Evolutionary conservation across 108 stramenopile species (phyloP).

Genomic region (Tribonema minus): DNA sequence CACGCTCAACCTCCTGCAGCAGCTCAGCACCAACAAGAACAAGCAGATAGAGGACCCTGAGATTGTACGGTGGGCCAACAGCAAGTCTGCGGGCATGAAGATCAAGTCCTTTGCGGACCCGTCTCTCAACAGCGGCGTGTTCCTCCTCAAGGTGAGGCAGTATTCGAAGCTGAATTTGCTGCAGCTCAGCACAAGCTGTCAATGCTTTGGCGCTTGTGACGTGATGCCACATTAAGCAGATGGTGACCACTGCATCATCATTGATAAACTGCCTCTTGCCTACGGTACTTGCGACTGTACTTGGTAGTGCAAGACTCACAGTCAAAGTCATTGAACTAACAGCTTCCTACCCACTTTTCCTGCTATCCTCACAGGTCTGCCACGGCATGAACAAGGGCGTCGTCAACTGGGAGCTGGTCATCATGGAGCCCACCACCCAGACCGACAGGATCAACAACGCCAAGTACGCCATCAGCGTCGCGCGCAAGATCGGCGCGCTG

Average conservation of each 20-base stretch:
- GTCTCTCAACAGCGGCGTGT: conserved; percentile 39
- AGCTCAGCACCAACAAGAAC: conserved; percentile 15
- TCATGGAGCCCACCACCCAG: conserved; percentile 24
- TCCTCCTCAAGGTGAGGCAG: conserved; percentile 47
- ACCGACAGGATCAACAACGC: conserved; percentile 50
- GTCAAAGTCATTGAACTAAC: too few species aligned
- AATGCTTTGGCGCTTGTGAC: too few species aligned
- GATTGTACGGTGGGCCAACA: conserved; percentile 44
- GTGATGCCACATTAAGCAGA: too few species aligned
- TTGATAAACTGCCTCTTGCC: too few species aligned
- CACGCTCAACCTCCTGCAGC: conserved; percentile 51
- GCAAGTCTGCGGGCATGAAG: conserved; percentile 25
- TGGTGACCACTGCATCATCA: too few species aligned
- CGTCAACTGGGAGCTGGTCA: conserved; percentile 50
- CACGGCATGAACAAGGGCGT: conserved; percentile 39
- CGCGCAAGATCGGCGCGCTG: conserved; percentile 56
- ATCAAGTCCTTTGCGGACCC: conserved; percentile 53
- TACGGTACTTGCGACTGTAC: too few species aligned
- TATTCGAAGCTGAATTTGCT: too few species aligned
- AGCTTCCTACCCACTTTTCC: too few species aligned
- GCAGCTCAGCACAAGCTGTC: too few species aligned
- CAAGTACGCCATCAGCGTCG: conserved; percentile 54
- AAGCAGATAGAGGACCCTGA: conserved; percentile 41
- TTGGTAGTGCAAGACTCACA: too few species aligned
- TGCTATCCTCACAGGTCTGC: conserved; percentile 51